A percentile compares a stretch with the other conserved stretches of the same genome.
Conservation (phyloP, 1,139 yeast species). For the Pichia sp. region DNA sequence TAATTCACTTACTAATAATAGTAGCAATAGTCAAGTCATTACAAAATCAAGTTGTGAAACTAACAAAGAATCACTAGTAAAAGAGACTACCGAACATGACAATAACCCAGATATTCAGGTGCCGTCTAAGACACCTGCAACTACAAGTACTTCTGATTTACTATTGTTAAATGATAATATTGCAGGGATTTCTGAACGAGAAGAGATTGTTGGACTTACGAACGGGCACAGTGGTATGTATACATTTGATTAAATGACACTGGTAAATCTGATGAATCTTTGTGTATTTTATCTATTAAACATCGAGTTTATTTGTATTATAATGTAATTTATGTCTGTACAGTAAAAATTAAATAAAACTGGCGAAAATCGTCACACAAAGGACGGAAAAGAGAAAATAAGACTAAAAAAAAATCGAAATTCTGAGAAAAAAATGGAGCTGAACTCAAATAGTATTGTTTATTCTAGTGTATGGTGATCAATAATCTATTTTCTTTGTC, state of each 20-base stretch:
- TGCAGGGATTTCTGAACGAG: slow-evolving; percentile 6
- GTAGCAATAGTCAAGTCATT: background rate
- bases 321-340: background rate
- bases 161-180: slow-evolving; percentile 9
- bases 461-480: too few relatives aligned
- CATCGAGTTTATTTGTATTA: background rate
- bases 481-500: too few relatives aligned
- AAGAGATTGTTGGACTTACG: slow-evolving; percentile 12
- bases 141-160: slow-evolving; percentile 8
- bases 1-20: background rate
- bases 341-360: background rate
- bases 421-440: background rate
- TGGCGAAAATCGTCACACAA: background rate
- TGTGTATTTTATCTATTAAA: background rate
- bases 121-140: slow-evolving; percentile 10
- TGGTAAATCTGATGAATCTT: background rate
- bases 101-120: background rate
- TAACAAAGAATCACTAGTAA: background rate
- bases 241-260: background rate
- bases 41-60: background rate
- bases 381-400: background rate
- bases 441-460: too few relatives aligned
- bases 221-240: slow-evolving; percentile 11
- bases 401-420: background rate
- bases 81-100: background rate